phyloP scores from a whole-genome alignment of 352 stramenopile species.

The Pythium dissotocum region DNA sequence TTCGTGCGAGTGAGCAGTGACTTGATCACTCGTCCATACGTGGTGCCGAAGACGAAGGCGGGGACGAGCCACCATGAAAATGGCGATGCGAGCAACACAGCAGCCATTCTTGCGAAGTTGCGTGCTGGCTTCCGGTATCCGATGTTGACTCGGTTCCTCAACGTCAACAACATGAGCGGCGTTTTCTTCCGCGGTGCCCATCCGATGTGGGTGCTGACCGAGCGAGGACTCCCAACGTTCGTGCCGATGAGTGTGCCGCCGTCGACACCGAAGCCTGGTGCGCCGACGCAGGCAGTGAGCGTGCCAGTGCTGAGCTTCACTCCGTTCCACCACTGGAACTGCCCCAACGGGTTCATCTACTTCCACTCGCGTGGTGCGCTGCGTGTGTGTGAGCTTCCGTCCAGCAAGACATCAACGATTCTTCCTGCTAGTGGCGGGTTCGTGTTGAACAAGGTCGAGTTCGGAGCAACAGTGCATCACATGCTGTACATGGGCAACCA shows the following conservation, averaged over 20 bases:
- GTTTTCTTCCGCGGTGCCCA: conserved; percentile 84
- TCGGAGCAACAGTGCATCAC: conserved; percentile 76
- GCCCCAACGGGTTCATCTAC: conserved; percentile 87
- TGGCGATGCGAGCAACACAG: conserved; percentile 58
- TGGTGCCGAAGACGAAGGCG: conserved; percentile 58
- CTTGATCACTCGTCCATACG: conserved; percentile 74
- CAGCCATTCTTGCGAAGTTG: conserved; percentile 68
- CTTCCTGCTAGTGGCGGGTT: conserved; percentile 71
- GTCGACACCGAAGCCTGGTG: conserved; percentile 24
- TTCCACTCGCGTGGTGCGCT: conserved; percentile 81
- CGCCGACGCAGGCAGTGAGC: conserved; percentile 43
- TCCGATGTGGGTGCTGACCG: conserved; percentile 82
- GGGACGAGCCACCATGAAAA: conserved; percentile 46
- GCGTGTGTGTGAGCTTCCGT: conserved; percentile 80
- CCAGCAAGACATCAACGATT: conserved; percentile 70
- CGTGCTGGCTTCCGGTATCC: conserved; percentile 81
- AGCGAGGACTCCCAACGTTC: conserved; percentile 64
- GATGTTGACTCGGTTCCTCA: conserved; percentile 81
- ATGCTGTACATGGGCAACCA: conserved; percentile 78
- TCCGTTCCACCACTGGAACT: conserved; percentile 89
- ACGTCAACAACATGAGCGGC: conserved; percentile 85
- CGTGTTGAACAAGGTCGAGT: conserved; percentile 78
- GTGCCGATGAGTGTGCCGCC: conserved; percentile 73
- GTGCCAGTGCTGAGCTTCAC: conserved; percentile 88
- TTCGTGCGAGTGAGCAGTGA: conserved; percentile 72